phyloP scores from a whole-genome alignment of 495 filamentous ascomycete genomes.

The Lasiosphaeriaceae sp. region DNA sequence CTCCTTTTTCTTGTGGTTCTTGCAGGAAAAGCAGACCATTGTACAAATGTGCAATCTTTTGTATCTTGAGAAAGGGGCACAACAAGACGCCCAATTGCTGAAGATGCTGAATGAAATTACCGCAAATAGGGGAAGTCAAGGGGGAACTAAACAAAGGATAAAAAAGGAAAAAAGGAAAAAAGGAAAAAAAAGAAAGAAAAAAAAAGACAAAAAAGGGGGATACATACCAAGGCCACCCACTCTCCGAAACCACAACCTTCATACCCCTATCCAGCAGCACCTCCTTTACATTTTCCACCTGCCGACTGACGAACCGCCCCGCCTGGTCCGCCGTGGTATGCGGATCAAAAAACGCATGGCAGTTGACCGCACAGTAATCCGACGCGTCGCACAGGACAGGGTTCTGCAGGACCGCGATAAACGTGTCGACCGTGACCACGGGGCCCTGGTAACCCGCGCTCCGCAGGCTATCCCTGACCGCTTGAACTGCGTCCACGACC shows the following conservation, averaged over 20 bases:
- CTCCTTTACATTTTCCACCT: slow-evolving; percentile 43
- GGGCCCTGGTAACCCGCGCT: slow-evolving; percentile 64
- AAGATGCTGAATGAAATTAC: too few relatives aligned
- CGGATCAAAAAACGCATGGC: slow-evolving; percentile 79
- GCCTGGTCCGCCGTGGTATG: slow-evolving; percentile 52
- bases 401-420: slow-evolving; percentile 59
- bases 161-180: too few relatives aligned
- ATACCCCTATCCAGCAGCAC: slow-evolving; percentile 30
- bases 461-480: slow-evolving; percentile 55
- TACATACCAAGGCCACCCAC: slow-evolving; percentile 67
- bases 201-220: too few relatives aligned
- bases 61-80: too few relatives aligned
- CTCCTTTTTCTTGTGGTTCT: too few relatives aligned
- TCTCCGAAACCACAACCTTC: slow-evolving; percentile 58
- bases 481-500: slow-evolving; percentile 51
- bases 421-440: slow-evolving; percentile 77
- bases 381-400: slow-evolving; percentile 66
- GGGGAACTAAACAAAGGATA: too few relatives aligned
- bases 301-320: slow-evolving; percentile 59
- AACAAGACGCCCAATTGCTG: too few relatives aligned
- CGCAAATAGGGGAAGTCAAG: too few relatives aligned
- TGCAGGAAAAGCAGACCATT: too few relatives aligned
- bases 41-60: too few relatives aligned
- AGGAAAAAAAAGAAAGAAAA: too few relatives aligned
- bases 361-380: slow-evolving; percentile 78